Percentiles rank a stretch among this genome's conserved stretches.
Evolutionary conservation across 257 asterid genomes (phyloP).

Genomic region (Solanum ossicruentum): DNA sequence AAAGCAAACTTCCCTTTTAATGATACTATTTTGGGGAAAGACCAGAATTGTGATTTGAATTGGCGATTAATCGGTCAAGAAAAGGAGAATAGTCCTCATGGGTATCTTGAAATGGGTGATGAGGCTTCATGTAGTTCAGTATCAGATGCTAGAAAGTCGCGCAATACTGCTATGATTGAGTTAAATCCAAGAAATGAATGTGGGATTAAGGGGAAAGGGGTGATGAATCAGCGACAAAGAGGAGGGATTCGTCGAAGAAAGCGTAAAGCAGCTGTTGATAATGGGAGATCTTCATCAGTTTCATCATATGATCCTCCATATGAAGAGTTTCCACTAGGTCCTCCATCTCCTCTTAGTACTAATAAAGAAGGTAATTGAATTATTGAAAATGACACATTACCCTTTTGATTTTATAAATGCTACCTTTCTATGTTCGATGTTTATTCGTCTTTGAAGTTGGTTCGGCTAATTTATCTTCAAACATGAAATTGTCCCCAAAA

Average conservation of each 20-base stretch:
- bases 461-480: no score
- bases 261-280: slow-evolving; percentile 11
- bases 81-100: slow-evolving; percentile 13
- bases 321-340: slow-evolving; percentile 13
- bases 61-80: slow-evolving; percentile 8
- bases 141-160: slow-evolving; percentile 30
- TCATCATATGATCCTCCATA: slow-evolving; percentile 26
- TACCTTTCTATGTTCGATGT: slow-evolving; percentile 33
- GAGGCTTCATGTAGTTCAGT: slow-evolving; percentile 56
- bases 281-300: slow-evolving; percentile 26
- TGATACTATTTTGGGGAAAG: slow-evolving; percentile 14
- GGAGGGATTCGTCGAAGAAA: slow-evolving; percentile 31
- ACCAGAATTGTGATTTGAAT: slow-evolving; percentile 4
- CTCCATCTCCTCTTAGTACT: slow-evolving; percentile 12
- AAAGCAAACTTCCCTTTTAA: slow-evolving; percentile 50
- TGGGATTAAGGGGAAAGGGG: slow-evolving; percentile 53
- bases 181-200: background rate
- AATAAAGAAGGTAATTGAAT: slow-evolving; percentile 13
- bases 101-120: slow-evolving; percentile 36
- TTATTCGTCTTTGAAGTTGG: background rate
- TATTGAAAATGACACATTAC: slow-evolving; percentile 5
- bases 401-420: slow-evolving; percentile 14
- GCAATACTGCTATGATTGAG: slow-evolving; percentile 9
- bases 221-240: slow-evolving; percentile 28
- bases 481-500: no score